Evolutionary conservation across 176 grass and related monocot species (phyloP).

Genomic region (Saccharum officinarum): DNA sequence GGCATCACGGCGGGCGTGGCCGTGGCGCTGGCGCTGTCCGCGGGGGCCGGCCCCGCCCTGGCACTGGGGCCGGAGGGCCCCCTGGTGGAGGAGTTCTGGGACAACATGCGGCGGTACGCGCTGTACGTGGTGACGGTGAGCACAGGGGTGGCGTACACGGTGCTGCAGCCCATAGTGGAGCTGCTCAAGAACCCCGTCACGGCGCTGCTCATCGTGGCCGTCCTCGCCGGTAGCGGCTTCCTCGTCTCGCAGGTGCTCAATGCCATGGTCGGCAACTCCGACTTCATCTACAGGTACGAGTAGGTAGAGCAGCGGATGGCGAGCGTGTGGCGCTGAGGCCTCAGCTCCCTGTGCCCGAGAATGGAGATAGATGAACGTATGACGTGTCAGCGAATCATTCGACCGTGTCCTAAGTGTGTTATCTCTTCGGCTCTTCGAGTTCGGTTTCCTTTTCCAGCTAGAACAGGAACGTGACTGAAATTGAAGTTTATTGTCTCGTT

Average conservation of each 20-base stretch:
- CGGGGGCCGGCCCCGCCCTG: conserved; percentile 36
- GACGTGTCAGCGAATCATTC: background rate
- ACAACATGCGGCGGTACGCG: conserved; percentile 86
- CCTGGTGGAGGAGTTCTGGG: conserved; percentile 94
- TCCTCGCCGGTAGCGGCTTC: conserved; percentile 66
- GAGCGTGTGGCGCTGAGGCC: background rate
- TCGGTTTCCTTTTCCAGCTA: background rate
- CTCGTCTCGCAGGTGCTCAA: conserved; percentile 79
- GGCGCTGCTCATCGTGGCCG: conserved; percentile 62
- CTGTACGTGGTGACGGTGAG: conserved; percentile 84
- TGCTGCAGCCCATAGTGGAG: conserved; percentile 76
- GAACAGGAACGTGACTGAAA: background rate
- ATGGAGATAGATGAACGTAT: background rate
- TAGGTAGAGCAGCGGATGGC: background rate
- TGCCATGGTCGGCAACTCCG: conserved; percentile 92
- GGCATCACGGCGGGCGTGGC: conserved; percentile 62
- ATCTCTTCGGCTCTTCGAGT: background rate
- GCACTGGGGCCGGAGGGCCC: conserved; percentile 86
- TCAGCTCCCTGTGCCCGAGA: background rate
- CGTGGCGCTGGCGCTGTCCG: conserved; percentile 39
- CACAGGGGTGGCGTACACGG: conserved; percentile 73
- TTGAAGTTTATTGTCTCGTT: background rate
- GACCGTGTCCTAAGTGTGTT: background rate
- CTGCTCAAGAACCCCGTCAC: conserved; percentile 89
- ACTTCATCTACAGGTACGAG: conserved; percentile 78